phyloP scores from a whole-genome alignment of 768 basidiomycete genomes.

The Dioszegia aurantiaca region DNA sequence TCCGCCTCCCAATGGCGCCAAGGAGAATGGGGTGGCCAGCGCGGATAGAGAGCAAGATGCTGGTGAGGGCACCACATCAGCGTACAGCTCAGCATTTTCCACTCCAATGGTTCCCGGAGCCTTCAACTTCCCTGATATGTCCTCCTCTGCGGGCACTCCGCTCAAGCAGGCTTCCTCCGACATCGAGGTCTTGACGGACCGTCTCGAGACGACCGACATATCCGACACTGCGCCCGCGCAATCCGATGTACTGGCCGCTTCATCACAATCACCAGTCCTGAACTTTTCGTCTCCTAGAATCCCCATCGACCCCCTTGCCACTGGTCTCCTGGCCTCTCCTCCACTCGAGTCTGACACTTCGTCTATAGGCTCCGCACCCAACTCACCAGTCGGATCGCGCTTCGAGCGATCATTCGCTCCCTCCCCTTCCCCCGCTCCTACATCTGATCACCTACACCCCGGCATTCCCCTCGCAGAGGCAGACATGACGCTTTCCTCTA shows the following conservation, averaged over 20 bases:
- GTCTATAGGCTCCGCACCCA: neutral
- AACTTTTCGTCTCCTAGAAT: too few species aligned
- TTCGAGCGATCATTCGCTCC: conserved; percentile 9
- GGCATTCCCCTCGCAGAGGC: neutral
- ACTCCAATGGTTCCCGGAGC: conserved; percentile 7
- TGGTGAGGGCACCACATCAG: too few species aligned
- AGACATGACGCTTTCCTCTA: neutral
- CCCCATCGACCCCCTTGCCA: too few species aligned
- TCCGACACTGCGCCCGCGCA: too few species aligned
- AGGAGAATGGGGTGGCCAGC: too few species aligned
- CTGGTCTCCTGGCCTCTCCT: neutral
- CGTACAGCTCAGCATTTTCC: conserved; percentile 1
- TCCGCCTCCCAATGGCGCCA: too few species aligned
- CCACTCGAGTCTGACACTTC: neutral
- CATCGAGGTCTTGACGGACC: neutral
- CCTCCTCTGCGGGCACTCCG: neutral
- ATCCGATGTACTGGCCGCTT: too few species aligned
- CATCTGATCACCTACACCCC: neutral
- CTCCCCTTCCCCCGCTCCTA: conserved; percentile 1
- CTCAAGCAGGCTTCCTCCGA: neutral
- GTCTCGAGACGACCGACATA: neutral
- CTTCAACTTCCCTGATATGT: conserved; percentile 9
- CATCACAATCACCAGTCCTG: too few species aligned
- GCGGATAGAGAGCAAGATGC: neutral
- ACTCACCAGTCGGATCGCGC: neutral